Evolutionary conservation across 257 asterid genomes (phyloP).

Genomic region (Solanum stenotomum): DNA sequence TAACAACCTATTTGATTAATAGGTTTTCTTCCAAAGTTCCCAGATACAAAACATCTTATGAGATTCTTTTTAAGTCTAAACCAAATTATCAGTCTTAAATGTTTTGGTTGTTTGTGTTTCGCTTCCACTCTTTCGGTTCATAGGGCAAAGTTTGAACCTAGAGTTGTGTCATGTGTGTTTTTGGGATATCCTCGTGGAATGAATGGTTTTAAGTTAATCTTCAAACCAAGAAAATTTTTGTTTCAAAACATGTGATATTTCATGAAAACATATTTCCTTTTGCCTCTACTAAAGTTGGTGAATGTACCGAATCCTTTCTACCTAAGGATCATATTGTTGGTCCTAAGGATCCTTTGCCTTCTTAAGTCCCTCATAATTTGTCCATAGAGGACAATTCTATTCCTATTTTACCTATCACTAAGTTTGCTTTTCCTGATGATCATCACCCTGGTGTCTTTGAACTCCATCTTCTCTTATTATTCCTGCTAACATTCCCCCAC

Average conservation of each 20-base stretch:
- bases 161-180: background rate
- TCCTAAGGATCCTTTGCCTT: too few relatives aligned
- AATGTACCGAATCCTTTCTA: background rate
- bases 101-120: background rate
- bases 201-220: background rate
- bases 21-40: background rate
- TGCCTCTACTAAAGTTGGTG: background rate
- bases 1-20: background rate
- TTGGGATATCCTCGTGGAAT: background rate
- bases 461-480: background rate
- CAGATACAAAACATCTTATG: background rate
- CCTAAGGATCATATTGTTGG: background rate
- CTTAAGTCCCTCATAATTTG: background rate
- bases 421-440: background rate
- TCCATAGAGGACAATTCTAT: background rate
- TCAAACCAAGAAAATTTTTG: background rate
- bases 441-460: background rate
- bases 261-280: background rate
- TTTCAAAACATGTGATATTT: background rate
- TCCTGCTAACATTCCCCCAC: background rate
- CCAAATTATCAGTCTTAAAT: background rate
- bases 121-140: background rate
- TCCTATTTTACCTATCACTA: background rate
- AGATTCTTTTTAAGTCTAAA: background rate
- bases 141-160: background rate